Evolutionary conservation across 2,329 filamentous ascomycete genomes (phyloP).

Genomic region (Teratosphaeria epicoccoides): DNA sequence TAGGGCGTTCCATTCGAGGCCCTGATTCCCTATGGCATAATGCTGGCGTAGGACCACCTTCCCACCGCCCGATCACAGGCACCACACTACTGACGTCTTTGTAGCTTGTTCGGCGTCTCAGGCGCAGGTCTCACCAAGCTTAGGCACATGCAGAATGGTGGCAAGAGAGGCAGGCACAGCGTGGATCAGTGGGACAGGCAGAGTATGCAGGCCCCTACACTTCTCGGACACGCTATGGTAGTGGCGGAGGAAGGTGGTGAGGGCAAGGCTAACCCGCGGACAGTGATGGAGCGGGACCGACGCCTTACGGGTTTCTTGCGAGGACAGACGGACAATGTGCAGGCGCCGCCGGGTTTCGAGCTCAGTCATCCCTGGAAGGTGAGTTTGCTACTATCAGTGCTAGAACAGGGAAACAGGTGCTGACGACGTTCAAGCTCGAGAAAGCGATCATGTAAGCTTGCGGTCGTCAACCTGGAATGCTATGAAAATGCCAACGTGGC

Average conservation of each 20-base stretch:
- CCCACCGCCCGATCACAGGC: neutral
- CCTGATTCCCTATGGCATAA: slow-evolving; percentile 6
- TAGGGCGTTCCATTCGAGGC: slow-evolving; percentile 58
- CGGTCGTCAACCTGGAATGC: neutral
- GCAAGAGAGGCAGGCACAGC: slow-evolving; percentile 50
- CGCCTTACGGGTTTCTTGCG: slow-evolving; percentile 51
- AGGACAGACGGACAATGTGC: slow-evolving; percentile 50
- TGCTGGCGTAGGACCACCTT: slow-evolving; percentile 2
- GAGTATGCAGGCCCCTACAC: slow-evolving; percentile 24
- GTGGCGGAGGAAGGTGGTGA: neutral
- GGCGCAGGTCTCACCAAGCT: slow-evolving; percentile 48
- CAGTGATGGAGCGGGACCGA: slow-evolving; percentile 58
- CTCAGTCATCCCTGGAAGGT: slow-evolving; percentile 60
- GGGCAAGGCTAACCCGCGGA: neutral
- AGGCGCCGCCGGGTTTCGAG: slow-evolving; percentile 53
- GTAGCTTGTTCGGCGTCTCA: slow-evolving; percentile 46
- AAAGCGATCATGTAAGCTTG: slow-evolving; percentile 7
- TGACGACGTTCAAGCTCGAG: slow-evolving; percentile 13
- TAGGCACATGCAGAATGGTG: slow-evolving; percentile 51
- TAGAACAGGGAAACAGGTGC: neutral
- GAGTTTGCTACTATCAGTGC: slow-evolving; percentile 21
- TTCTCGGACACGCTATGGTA: neutral
- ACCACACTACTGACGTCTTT: neutral
- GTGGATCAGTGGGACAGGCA: slow-evolving; percentile 56
- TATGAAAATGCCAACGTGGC: neutral